Percentiles rank a stretch among this genome's conserved stretches.
phyloP scores from a whole-genome alignment of 768 basidiomycete species.

The Termitomyces sp. region DNA sequence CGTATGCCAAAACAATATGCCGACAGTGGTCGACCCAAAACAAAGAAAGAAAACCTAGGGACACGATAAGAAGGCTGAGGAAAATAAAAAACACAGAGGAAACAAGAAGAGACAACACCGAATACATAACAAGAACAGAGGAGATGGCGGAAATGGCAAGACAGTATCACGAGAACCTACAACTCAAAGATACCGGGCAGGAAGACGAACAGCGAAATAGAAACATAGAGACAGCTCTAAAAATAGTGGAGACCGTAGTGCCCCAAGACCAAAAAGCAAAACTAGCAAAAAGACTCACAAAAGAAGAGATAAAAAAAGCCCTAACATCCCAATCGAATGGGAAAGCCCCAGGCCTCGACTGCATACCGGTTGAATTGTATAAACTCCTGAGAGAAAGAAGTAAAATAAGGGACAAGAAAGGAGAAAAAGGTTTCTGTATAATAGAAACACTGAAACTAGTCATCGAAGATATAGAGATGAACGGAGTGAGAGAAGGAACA shows the following conservation, averaged over 20 bases:
- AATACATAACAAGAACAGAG: neutral
- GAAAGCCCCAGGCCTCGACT: neutral
- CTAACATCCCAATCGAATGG: neutral
- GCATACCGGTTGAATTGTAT: neutral
- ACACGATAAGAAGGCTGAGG: neutral
- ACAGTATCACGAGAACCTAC: neutral
- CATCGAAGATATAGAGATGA: no score
- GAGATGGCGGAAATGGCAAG: neutral
- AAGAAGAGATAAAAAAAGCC: neutral
- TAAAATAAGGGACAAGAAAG: neutral
- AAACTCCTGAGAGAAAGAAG: neutral
- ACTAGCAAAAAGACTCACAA: neutral
- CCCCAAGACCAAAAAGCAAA: neutral
- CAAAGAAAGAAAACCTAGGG: neutral
- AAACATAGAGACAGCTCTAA: neutral
- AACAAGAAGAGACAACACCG: no score
- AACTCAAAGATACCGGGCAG: neutral
- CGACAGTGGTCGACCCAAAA: neutral
- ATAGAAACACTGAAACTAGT: no score
- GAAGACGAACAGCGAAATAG: no score
- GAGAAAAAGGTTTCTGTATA: no score
- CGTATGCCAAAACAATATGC: neutral
- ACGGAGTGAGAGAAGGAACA: no score
- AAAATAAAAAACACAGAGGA: neutral
- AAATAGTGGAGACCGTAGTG: neutral